A percentile compares a stretch with the other conserved stretches of the same genome.
phyloP scores from a whole-genome alignment of 2,329 filamentous ascomycete genomes.

The Spiromastix sp. region DNA sequence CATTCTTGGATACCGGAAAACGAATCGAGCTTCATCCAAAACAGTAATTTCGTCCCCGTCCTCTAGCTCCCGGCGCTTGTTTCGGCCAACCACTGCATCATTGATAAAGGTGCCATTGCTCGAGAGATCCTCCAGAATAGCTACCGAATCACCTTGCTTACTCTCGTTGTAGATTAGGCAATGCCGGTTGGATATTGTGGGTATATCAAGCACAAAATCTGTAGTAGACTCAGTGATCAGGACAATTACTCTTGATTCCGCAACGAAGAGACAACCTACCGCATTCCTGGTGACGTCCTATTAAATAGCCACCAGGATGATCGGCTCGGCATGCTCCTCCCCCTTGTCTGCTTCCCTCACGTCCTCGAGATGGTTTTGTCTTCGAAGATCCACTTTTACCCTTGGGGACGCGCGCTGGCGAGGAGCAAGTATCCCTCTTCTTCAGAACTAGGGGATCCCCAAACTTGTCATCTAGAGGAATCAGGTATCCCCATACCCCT shows the following conservation, averaged over 20 bases:
- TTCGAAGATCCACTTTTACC: conserved; percentile 28
- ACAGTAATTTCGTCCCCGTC: conserved; percentile 88
- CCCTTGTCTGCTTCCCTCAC: conserved; percentile 45
- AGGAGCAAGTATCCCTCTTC: conserved; percentile 60
- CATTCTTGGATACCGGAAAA: conserved; percentile 79
- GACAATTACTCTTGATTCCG: neutral
- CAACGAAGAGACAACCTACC: conserved; percentile 48
- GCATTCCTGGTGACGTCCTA: conserved; percentile 89
- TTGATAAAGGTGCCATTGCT: conserved; percentile 97
- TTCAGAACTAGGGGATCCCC: conserved; percentile 63
- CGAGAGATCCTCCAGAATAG: conserved; percentile 83
- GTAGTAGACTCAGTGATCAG: conserved; percentile 1
- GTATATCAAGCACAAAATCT: conserved; percentile 66
- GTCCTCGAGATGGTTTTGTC: conserved; percentile 28
- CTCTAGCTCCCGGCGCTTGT: conserved; percentile 77
- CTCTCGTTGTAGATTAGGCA: conserved; percentile 46
- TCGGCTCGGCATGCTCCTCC: conserved; percentile 38
- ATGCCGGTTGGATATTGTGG: conserved; percentile 74
- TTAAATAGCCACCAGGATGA: conserved; percentile 73
- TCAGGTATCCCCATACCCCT: conserved; percentile 91
- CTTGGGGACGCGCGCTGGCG: conserved; percentile 35
- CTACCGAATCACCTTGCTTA: conserved; percentile 47
- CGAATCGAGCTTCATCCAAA: conserved; percentile 72
- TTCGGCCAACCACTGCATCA: conserved; percentile 79
- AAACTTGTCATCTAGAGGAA: conserved; percentile 64